Evolutionary conservation across 2,329 filamentous ascomycete genomes (phyloP).

Genomic region (Chaetomium globosum): DNA sequence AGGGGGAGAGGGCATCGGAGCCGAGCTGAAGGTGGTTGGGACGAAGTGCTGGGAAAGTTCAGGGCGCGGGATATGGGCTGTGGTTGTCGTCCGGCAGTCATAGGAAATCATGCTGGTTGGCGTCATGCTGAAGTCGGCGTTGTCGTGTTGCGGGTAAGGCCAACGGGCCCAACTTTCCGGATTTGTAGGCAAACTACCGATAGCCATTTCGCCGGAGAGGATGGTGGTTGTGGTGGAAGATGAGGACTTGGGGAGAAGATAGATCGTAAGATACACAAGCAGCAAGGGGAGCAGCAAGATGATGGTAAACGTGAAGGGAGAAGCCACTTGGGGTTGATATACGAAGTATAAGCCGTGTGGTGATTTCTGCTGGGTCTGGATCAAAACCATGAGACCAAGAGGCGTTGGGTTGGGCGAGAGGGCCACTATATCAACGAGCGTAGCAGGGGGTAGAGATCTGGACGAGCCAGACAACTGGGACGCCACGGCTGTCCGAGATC

Average conservation of each 20-base stretch:
- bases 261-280: constrained; percentile 5
- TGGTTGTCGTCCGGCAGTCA: constrained; percentile 47
- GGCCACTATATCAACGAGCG: constrained; percentile 13
- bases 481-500: constrained; percentile 17
- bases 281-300: background rate
- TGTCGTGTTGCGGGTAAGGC: constrained; percentile 50
- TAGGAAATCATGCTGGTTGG: constrained; percentile 54
- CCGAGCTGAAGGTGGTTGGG: constrained; percentile 49
- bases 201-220: constrained; percentile 48
- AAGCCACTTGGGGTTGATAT: background rate
- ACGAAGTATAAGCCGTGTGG: background rate
- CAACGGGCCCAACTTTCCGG: constrained; percentile 59
- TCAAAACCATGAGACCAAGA: constrained; percentile 4
- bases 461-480: constrained; percentile 8
- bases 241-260: background rate
- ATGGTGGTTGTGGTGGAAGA: background rate
- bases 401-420: constrained; percentile 13
- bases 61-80: constrained; percentile 48
- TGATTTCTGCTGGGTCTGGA: constrained; percentile 1
- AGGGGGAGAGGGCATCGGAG: constrained; percentile 47
- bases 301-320: background rate
- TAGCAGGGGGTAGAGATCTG: constrained; percentile 8
- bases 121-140: constrained; percentile 53
- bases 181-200: constrained; percentile 51
- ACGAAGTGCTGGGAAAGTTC: constrained; percentile 53